These are phyloP conservation scores for Phytophthora niederhauseri DNA, from an alignment of 352 stramenopile species.

Conservation along the genomic window DNA sequence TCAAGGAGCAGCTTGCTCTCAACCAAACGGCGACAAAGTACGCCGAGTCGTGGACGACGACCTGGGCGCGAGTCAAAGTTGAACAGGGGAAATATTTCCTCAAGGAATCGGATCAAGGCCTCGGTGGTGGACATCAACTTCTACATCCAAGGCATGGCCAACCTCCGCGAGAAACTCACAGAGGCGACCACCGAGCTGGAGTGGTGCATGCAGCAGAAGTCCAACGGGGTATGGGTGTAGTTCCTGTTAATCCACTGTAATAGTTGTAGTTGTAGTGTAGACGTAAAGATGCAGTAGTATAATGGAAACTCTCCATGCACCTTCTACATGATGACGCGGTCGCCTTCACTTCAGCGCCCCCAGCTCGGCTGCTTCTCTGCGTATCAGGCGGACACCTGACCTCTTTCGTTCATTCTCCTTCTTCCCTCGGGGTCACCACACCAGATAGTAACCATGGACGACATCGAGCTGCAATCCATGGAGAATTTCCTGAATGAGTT, in stretches of 20 bases:
- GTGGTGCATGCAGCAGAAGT: background rate
- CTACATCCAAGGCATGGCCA: background rate
- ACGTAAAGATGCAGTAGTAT: background rate
- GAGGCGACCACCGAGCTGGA: background rate
- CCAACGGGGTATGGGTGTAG: background rate
- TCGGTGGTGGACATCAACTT: background rate
- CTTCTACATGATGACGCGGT: conserved; percentile 1
- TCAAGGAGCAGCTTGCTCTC: background rate
- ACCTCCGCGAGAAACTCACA: background rate
- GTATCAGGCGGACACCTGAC: background rate
- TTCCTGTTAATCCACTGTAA: background rate
- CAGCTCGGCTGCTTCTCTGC: background rate
- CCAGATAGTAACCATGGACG: background rate
- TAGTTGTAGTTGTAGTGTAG: background rate
- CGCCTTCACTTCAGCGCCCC: background rate
- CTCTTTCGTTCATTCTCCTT: background rate
- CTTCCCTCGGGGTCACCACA: background rate
- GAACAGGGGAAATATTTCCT: background rate
- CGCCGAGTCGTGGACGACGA: background rate
- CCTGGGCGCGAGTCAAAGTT: background rate
- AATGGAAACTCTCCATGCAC: conserved; percentile 1
- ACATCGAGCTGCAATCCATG: background rate
- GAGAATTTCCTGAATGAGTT: background rate
- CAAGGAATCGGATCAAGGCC: too few relatives aligned
- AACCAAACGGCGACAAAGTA: background rate